Conservation (phyloP, 352 stramenopile genomes). For the Globisporangium solare region DNA sequence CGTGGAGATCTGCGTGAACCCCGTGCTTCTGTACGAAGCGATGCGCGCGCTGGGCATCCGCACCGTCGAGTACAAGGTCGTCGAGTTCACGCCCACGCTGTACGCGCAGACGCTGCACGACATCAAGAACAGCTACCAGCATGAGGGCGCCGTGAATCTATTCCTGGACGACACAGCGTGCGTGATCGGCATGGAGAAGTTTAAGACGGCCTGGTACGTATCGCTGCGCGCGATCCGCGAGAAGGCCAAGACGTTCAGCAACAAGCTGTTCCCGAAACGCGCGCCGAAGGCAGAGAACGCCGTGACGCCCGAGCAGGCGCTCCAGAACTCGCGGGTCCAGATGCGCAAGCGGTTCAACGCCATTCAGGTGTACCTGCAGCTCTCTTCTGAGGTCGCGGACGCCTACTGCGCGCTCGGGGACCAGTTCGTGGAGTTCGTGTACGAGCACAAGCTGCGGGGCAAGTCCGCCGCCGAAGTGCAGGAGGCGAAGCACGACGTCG, state of each 20-base stretch:
- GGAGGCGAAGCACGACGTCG: constrained; percentile 39
- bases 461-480: constrained; percentile 17
- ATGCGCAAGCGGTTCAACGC: constrained; percentile 49
- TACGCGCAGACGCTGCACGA: constrained; percentile 31
- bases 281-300: constrained; percentile 7
- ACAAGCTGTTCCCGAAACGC: constrained; percentile 26
- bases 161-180: constrained; percentile 51
- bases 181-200: constrained; percentile 84
- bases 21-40: constrained; percentile 60
- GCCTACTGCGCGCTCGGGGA: constrained; percentile 46
- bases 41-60: constrained; percentile 46
- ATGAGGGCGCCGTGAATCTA: constrained; percentile 70
- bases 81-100: constrained; percentile 28
- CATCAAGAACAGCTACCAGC: constrained; percentile 51
- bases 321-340: constrained; percentile 21
- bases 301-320: constrained; percentile 14
- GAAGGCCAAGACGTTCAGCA: constrained; percentile 68
- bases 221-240: constrained; percentile 84
- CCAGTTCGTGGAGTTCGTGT: constrained; percentile 62
- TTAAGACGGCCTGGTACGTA: constrained; percentile 84
- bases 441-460: constrained; percentile 29
- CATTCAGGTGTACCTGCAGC: constrained; percentile 49
- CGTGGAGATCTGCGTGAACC: constrained; percentile 73
- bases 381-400: constrained; percentile 30
- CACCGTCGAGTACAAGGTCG: constrained; percentile 56